Conservation (phyloP, 176 grass and related monocot species). For the Alopecurus myosuroides region DNA sequence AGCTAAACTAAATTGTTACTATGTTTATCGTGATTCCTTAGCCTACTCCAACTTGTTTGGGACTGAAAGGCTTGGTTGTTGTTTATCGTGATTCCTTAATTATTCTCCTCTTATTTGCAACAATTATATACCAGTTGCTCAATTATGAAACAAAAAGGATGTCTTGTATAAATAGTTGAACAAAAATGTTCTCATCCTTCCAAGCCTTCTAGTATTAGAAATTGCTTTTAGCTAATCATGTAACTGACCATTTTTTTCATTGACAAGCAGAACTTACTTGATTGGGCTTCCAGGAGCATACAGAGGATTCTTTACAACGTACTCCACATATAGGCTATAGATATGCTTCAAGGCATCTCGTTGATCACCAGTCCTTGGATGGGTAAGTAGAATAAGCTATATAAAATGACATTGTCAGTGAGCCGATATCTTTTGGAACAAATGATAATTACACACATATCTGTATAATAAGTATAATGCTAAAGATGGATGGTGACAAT, state of each 20-base stretch:
- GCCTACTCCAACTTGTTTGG: too few relatives aligned
- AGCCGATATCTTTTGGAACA: neutral
- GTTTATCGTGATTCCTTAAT: neutral
- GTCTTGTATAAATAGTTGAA: neutral
- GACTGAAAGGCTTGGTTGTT: too few relatives aligned
- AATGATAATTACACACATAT: neutral
- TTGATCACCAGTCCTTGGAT: constrained; percentile 90
- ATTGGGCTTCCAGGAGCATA: constrained; percentile 71
- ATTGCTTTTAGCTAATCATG: neutral
- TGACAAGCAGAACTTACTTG: constrained; percentile 43
- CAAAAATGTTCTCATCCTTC: neutral
- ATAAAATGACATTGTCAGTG: constrained; percentile 18
- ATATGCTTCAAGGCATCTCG: constrained; percentile 83
- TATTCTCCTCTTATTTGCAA: neutral
- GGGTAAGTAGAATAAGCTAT: constrained; percentile 91
- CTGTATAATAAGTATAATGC: neutral
- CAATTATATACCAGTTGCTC: neutral
- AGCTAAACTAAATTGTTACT: neutral
- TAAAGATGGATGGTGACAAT: neutral
- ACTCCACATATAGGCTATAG: constrained; percentile 92
- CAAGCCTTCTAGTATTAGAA: neutral
- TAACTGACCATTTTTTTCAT: neutral
- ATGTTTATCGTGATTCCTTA: neutral
- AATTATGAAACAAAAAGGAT: neutral
- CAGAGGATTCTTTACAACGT: constrained; percentile 96